These are phyloP conservation scores for Bruguiera parviflora DNA, from an alignment of 345 rosid species.

Conservation along the genomic window DNA sequence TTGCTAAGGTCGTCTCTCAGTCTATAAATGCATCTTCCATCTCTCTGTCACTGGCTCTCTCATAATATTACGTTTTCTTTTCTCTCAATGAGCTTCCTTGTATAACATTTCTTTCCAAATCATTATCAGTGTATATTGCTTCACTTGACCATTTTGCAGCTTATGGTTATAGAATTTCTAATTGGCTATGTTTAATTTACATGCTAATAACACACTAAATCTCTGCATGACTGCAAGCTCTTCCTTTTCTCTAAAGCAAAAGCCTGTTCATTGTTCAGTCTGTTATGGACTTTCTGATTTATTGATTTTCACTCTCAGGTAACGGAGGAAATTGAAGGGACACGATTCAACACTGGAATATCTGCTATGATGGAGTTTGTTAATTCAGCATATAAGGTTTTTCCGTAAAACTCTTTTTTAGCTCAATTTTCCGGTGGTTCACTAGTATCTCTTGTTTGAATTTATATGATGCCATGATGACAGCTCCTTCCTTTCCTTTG, in stretches of 20 bases:
- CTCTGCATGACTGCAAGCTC: no score
- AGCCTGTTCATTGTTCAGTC: background rate
- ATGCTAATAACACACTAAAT: no score
- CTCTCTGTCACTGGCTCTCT: background rate
- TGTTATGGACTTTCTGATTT: background rate
- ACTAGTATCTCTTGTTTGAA: background rate
- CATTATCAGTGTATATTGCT: no score
- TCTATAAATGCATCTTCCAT: background rate
- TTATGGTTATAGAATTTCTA: no score
- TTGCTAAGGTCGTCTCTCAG: slow-evolving; percentile 59
- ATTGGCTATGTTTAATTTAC: no score
- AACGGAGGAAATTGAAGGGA: slow-evolving; percentile 83
- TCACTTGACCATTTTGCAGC: no score
- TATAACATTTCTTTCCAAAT: no score
- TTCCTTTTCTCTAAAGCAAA: no score
- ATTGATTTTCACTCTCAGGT: slow-evolving; percentile 46
- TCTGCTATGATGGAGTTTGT: slow-evolving; percentile 98
- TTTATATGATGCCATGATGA: background rate
- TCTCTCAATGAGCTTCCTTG: no score
- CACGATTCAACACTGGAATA: slow-evolving; percentile 89
- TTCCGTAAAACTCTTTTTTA: background rate
- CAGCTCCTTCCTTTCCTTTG: background rate
- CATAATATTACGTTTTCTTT: no score
- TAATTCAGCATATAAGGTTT: slow-evolving; percentile 85
- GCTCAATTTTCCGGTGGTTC: background rate